phyloP scores from a whole-genome alignment of 2,329 filamentous ascomycete genomes.

The Tolypocladium cylindrosporum region DNA sequence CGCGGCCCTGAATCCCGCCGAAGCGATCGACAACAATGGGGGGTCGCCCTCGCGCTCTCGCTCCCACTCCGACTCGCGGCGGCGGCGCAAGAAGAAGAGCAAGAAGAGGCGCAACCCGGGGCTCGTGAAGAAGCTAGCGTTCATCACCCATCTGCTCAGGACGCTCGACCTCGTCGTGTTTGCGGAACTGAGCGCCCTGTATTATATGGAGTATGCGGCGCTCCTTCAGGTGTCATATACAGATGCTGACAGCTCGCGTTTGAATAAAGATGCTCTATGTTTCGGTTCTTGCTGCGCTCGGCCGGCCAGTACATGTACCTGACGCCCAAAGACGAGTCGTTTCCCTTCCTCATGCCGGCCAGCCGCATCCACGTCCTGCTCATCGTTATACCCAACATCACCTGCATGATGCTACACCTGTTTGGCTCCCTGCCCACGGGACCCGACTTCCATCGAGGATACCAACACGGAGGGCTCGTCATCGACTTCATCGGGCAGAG shows the following conservation, averaged over 20 bases:
- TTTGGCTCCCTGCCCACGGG: constrained; percentile 44
- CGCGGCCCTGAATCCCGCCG: neutral
- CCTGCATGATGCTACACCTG: constrained; percentile 52
- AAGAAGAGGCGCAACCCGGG: constrained; percentile 28
- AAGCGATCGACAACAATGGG: constrained; percentile 3
- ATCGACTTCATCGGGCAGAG: constrained; percentile 60
- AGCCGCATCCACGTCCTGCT: constrained; percentile 46
- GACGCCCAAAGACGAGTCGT: constrained; percentile 49
- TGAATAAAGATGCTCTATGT: constrained; percentile 48
- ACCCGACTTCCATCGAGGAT: constrained; percentile 52
- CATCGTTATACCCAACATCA: constrained; percentile 45
- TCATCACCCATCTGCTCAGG: constrained; percentile 49
- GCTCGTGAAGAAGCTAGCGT: constrained; percentile 47
- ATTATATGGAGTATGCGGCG: constrained; percentile 57
- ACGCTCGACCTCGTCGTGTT: constrained; percentile 55
- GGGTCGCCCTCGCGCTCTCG: constrained; percentile 9
- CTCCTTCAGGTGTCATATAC: no score
- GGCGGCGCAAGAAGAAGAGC: constrained; percentile 24
- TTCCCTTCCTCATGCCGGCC: constrained; percentile 45
- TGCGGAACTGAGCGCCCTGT: constrained; percentile 53
- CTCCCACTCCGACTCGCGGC: constrained; percentile 17
- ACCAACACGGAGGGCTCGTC: constrained; percentile 56
- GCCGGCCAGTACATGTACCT: constrained; percentile 53
- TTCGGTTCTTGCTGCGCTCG: constrained; percentile 49
- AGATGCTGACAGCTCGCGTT: neutral